Evolutionary conservation across 495 filamentous ascomycete genomes (phyloP), one percentile per base, ranked within the genome.

Genomic region (Aspergillus cavernicola): DNA sequence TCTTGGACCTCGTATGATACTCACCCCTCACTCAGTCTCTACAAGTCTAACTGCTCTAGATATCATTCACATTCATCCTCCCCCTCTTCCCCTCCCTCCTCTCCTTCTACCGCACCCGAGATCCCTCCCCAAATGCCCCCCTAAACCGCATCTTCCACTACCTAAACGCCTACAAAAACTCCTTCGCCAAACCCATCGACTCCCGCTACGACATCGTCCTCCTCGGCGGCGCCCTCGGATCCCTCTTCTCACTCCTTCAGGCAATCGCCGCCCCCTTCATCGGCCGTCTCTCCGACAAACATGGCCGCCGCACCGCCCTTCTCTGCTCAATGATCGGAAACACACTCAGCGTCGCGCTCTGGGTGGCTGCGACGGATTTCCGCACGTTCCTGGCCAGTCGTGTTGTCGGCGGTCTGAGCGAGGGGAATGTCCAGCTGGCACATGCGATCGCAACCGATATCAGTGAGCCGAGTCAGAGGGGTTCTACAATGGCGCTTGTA

Each of bases 401-500:
- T 33, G 75, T 99, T 13, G 88, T 99, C 2, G 93, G 93, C 13
- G 93, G 93, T 0, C 72, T 99, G 53, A 96, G 91, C 45, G 93
- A 99, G 66, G 95, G 92, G 22, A 99, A 99, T 61, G 89, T 99
- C 0, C 93, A 99, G 71, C 75, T 99, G 2, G 95, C 95, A 16
- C 91, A 90, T 48, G 95, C 95, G 35, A 99, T 99, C 61, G 93
- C 95, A 10, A 95, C 93, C 7, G 93, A 99, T 69, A 88, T 99
- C 52, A 93, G 88, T 50, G 89, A 93, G 60, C 83, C 88, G 46
- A 78, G 80, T 39, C 85, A 82, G 50, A 80, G 93, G 20, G 89
- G 90, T 1, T 84, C 88, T 13, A 96, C 95, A 24, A 96, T 99
- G 86, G 93, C 93, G 12, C 77, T 97, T 35, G 90, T 99, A 12